These are phyloP conservation scores for Sistotremastrum niveocremeum DNA, from an alignment of 768 basidiomycete genomes.

Conservation along the genomic window DNA sequence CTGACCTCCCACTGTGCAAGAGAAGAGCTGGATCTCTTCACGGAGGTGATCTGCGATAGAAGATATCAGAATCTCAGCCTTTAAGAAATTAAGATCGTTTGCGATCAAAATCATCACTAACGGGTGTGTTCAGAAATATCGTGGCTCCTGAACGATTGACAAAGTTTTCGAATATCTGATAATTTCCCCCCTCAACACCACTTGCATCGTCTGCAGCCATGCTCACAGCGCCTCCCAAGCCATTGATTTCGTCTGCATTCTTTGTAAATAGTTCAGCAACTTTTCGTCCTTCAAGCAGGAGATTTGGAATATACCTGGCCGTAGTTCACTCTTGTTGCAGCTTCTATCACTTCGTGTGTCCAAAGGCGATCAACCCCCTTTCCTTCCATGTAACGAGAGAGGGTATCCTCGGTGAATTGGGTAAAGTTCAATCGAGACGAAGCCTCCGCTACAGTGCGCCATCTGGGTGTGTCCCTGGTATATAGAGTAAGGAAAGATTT, in stretches of 20 bases:
- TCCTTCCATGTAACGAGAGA: conserved; percentile 39
- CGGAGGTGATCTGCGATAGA: too few relatives aligned
- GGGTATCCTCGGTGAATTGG: conserved; percentile 37
- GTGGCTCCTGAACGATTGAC: conserved; percentile 54
- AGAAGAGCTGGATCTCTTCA: too few relatives aligned
- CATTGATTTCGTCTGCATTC: conserved; percentile 64
- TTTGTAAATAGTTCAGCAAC: conserved; percentile 13
- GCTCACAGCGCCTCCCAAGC: conserved; percentile 54
- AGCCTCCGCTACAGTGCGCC: conserved; percentile 15
- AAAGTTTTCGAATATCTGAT: conserved; percentile 74
- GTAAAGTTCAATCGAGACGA: conserved; percentile 29
- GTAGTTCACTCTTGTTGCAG: conserved; percentile 74
- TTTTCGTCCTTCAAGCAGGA: not conserved
- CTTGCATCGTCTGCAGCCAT: conserved; percentile 60
- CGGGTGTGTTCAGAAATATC: conserved; percentile 57
- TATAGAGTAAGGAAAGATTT: conserved; percentile 45
- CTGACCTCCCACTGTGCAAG: conserved; percentile 5
- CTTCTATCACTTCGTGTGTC: conserved; percentile 63
- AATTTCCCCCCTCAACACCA: conserved; percentile 68
- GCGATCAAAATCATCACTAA: conserved; percentile 15
- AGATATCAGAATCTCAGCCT: too few relatives aligned
- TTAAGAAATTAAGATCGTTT: too few relatives aligned
- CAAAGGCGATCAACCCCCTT: conserved; percentile 46
- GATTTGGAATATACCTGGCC: conserved; percentile 36
- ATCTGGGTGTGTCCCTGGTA: conserved; percentile 36